Percentiles rank a stretch among this genome's conserved stretches.
Evolutionary conservation across 371 early-diverging fungal species (phyloP).

Genomic region (Syncephalastrum contaminatum): DNA sequence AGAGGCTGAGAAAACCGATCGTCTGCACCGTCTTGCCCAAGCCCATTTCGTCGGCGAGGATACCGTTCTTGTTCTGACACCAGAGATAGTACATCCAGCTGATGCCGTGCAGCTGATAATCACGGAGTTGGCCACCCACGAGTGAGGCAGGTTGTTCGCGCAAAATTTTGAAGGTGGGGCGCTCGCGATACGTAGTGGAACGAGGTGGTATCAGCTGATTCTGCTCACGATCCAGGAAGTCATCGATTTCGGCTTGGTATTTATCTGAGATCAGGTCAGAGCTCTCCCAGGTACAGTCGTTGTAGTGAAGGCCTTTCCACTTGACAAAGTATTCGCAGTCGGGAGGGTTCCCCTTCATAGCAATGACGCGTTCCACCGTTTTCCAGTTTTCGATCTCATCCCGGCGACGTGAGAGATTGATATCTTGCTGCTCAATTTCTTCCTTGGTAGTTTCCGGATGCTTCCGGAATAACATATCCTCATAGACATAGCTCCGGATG

Average conservation of each 20-base stretch:
- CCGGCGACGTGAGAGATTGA: slow-evolving; percentile 80
- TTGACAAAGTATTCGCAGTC: slow-evolving; percentile 85
- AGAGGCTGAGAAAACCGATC: slow-evolving; percentile 92
- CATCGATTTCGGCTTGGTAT: slow-evolving; percentile 80
- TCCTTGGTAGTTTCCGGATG: slow-evolving; percentile 77
- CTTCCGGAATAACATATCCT: slow-evolving; percentile 59
- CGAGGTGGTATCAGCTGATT: slow-evolving; percentile 70
- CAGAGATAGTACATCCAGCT: slow-evolving; percentile 99
- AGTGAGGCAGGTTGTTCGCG: slow-evolving; percentile 82
- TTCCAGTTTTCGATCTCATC: slow-evolving; percentile 81
- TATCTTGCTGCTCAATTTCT: slow-evolving; percentile 85
- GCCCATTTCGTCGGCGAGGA: slow-evolving; percentile 94
- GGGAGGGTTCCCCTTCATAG: slow-evolving; percentile 50
- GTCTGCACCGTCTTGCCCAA: slow-evolving; percentile 99
- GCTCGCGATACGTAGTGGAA: slow-evolving; percentile 55
- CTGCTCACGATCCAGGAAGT: slow-evolving; percentile 79
- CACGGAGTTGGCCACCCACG: slow-evolving; percentile 89
- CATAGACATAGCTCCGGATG: slow-evolving; percentile 64
- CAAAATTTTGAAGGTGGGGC: slow-evolving; percentile 79
- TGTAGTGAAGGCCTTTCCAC: slow-evolving; percentile 89
- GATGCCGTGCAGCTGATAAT: slow-evolving; percentile 96
- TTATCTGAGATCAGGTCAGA: slow-evolving; percentile 61
- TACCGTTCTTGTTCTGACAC: slow-evolving; percentile 94
- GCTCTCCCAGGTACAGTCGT: slow-evolving; percentile 90
- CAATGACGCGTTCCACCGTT: slow-evolving; percentile 88